Base-by-base conservation (phyloP, 805 yeast genomes). In the Ogataea pignaliae region DNA sequence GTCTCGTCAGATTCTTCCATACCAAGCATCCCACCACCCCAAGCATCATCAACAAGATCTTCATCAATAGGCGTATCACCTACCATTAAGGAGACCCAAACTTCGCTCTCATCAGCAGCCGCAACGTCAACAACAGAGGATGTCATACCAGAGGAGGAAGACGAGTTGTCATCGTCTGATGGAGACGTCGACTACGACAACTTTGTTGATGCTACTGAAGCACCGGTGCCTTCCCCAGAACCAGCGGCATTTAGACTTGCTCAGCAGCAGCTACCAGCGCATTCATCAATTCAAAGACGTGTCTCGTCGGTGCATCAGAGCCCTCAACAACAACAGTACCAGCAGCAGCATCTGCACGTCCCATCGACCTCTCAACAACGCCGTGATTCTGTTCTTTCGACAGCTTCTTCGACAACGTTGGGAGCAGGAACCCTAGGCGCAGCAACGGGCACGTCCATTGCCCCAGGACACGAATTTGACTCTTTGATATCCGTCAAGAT, bases 401-500 rank as follows among this genome's bases (percentile, higher is more conserved):
- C 33, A 30, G 13, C 33, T 4, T 12, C 14, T 30, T 30, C 33
- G 14, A 30, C 46, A 34, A 64, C 26, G 26, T 7, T 21, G 7
- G 26, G 54, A 68, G 68, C 42, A 69, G 69, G 43, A 68, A 67
- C 52, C 39, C 61, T 47, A 11, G 48, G 55, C 3, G 18, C 42
- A 1, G 11, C 31, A 5, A 46, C 56, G 13, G 36, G 40, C 11
- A 39, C 36, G 12, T 48, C 58, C 3, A 33, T 51, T 4, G 26
- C 57, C 7, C 44, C 14, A 13, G 33, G 10, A 5, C 33, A 50
- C 34, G 64, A 59, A 15, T 57, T 64, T 45, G 64, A 59, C 32
- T 63, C 63, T 15, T 46, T 65, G 14, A 65, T 67, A 14, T 61
- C 64, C 10, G 78, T 81, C 32, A 82, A 82, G 52, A 73, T 82